phyloP scores from a whole-genome alignment of 495 filamentous ascomycete species.

The Lophiotrema nucula region DNA sequence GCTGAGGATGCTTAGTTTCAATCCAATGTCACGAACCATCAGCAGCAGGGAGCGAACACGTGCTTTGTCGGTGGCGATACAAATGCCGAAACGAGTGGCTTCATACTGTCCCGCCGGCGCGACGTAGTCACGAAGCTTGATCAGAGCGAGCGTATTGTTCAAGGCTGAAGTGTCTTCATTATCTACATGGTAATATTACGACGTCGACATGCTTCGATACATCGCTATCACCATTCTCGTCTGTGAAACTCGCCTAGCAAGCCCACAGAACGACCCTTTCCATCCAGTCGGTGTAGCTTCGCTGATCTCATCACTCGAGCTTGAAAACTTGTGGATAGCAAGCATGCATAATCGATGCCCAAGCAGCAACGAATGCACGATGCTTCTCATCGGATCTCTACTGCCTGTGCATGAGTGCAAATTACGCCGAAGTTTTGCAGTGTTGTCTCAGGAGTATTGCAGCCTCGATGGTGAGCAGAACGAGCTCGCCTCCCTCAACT shows the following conservation, averaged over 20 bases:
- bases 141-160: not conserved
- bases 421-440: not conserved
- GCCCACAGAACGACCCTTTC: not conserved
- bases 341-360: slow-evolving; percentile 1
- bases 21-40: not conserved
- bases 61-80: not conserved
- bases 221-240: not conserved
- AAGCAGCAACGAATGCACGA: not conserved
- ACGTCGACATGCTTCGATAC: not conserved
- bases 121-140: not conserved
- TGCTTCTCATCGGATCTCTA: slow-evolving; percentile 2
- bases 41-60: not conserved
- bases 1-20: not conserved
- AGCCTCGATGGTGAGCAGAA: not conserved
- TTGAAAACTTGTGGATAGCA: not conserved
- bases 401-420: slow-evolving; percentile 8
- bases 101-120: not conserved
- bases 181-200: not conserved
- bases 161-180: not conserved
- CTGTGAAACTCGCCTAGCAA: not conserved
- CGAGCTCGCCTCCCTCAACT: no score
- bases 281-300: not conserved
- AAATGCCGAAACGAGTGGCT: not conserved
- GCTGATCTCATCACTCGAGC: not conserved
- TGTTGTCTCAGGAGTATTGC: slow-evolving; percentile 3